Percentiles rank a stretch among this genome's conserved stretches.
These are phyloP conservation scores for rapeseed (Brassica napus) DNA, from an alignment of 345 rosid species.

Conservation along the genomic window Da-Ae NC_063437.1:18858501-18859000, in stretches of 20 bases:
- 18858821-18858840: conserved; percentile 67
- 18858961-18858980: neutral
- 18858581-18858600: conserved; percentile 84
- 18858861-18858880: conserved; percentile 53
- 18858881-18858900: conserved; percentile 63
- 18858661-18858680: neutral
- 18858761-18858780: neutral
- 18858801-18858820: conserved; percentile 62
- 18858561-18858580: conserved; percentile 49
- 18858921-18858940: conserved; percentile 21
- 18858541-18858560: conserved; percentile 20
- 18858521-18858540: conserved; percentile 9
- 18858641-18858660: conserved; percentile 88
- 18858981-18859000: neutral
- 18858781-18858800: conserved; percentile 37
- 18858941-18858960: conserved; percentile 24
- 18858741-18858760: too few relatives aligned
- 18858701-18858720: too few relatives aligned
- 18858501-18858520: conserved; percentile 11
- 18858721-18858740: too few relatives aligned
- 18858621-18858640: conserved; percentile 82
- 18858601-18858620: conserved; percentile 94
- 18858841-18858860: conserved; percentile 55
- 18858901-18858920: conserved; percentile 61
- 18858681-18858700: too few relatives aligned